These are phyloP conservation scores for Sporormia fimetaria DNA, from an alignment of 495 filamentous ascomycete genomes.

Conservation along the genomic window DNA sequence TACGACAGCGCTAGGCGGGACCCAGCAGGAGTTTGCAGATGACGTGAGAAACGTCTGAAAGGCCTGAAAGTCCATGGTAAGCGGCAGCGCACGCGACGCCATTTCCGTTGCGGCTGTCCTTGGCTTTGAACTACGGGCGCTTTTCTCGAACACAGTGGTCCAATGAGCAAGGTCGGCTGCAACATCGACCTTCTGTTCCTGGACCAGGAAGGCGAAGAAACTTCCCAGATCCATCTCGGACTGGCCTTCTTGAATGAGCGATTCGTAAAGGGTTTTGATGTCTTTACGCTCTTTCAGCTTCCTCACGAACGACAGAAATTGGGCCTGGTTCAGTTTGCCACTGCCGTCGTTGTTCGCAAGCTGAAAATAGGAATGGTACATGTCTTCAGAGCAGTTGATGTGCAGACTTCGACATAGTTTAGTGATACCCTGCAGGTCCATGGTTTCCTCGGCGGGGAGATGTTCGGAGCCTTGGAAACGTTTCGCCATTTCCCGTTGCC, in stretches of 20 bases:
- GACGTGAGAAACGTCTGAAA: conserved; percentile 72
- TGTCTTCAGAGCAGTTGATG: conserved; percentile 69
- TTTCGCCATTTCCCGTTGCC: conserved; percentile 74
- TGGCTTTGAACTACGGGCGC: conserved; percentile 51
- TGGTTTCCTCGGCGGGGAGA: conserved; percentile 48
- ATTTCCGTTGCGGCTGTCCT: conserved; percentile 34
- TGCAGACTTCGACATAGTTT: conserved; percentile 76
- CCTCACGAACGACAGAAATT: conserved; percentile 73
- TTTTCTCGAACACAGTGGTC: conserved; percentile 62
- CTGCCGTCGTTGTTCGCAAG: conserved; percentile 52
- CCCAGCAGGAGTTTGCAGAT: conserved; percentile 42
- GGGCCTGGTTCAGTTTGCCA: conserved; percentile 55
- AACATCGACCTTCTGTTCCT: conserved; percentile 65
- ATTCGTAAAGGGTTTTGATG: conserved; percentile 56
- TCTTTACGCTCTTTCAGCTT: conserved; percentile 76
- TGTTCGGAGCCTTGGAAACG: conserved; percentile 46
- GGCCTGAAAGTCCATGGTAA: conserved; percentile 58
- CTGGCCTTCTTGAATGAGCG: conserved; percentile 39
- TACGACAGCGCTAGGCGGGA: conserved; percentile 36
- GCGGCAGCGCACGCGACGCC: conserved; percentile 22
- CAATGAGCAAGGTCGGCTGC: conserved; percentile 53
- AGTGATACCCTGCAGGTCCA: conserved; percentile 66
- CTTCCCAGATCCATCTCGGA: conserved; percentile 49
- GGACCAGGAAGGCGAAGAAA: conserved; percentile 63
- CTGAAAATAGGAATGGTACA: conserved; percentile 63